Evolutionary conservation across 306 rosid species (phyloP).

Genomic region (Ormosia semicastrata): DNA sequence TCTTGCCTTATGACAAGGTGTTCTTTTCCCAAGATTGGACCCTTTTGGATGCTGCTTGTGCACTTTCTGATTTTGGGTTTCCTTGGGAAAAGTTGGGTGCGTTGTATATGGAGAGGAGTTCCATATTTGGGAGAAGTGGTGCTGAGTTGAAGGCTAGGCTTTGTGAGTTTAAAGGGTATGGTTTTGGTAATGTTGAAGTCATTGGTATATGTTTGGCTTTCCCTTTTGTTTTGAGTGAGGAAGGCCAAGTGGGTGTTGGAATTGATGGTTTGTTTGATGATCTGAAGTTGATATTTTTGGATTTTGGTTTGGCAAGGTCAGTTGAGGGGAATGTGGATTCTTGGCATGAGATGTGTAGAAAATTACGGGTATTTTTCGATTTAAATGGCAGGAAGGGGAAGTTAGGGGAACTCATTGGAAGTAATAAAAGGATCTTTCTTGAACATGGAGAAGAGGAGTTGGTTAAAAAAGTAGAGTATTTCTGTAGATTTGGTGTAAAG

Average conservation of each 20-base stretch:
- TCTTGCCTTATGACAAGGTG: constrained; percentile 55
- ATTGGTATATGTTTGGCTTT: constrained; percentile 65
- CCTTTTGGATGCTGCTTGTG: constrained; percentile 49
- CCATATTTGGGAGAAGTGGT: constrained; percentile 39
- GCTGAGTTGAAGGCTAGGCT: constrained; percentile 39
- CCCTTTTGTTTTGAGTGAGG: constrained; percentile 48
- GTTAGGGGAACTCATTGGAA: constrained; percentile 40
- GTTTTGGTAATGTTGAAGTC: constrained; percentile 46
- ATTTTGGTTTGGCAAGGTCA: constrained; percentile 40
- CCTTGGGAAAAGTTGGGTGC: constrained; percentile 64
- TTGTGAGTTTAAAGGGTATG: constrained; percentile 32
- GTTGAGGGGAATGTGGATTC: constrained; percentile 54
- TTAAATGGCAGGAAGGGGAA: constrained; percentile 45
- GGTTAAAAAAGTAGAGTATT: constrained; percentile 39
- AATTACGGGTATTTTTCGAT: constrained; percentile 50
- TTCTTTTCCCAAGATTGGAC: constrained; percentile 54
- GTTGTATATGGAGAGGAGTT: constrained; percentile 47
- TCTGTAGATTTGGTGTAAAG: constrained; percentile 48
- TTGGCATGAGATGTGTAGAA: constrained; percentile 58
- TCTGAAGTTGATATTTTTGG: constrained; percentile 46
- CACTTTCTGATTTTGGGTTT: constrained; percentile 62
- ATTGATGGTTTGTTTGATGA: constrained; percentile 40
- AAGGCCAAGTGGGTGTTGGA: constrained; percentile 27
- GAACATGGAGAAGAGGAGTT: constrained; percentile 46
- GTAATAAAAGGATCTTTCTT: constrained; percentile 42